Evolutionary conservation across 176 grass and related monocot species (phyloP).

Genomic region (Secale cereale): DNA sequence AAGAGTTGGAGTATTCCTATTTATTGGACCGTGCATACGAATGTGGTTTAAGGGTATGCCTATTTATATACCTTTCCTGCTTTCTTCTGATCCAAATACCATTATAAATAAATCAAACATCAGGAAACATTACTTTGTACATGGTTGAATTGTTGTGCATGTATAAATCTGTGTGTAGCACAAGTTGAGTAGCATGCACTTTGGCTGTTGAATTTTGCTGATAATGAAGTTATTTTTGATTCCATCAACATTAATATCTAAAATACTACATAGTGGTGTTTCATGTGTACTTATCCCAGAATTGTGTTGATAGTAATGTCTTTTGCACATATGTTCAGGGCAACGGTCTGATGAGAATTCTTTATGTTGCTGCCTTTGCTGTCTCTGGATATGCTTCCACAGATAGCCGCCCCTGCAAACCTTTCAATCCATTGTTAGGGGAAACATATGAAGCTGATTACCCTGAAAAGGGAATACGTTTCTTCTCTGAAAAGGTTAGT

Average conservation of each 20-base stretch:
- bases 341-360: constrained; percentile 78
- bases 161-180: neutral
- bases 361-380: constrained; percentile 89
- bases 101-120: neutral
- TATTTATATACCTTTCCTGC: constrained; percentile 13
- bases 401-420: constrained; percentile 73
- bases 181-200: neutral
- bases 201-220: neutral
- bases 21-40: constrained; percentile 76
- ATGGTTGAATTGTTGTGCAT: neutral
- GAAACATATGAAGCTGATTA: constrained; percentile 94
- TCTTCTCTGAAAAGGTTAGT: constrained; percentile 89
- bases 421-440: constrained; percentile 92
- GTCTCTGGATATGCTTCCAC: constrained; percentile 88
- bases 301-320: constrained; percentile 20
- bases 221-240: neutral
- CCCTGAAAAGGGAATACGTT: constrained; percentile 79
- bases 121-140: neutral
- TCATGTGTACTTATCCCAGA: constrained; percentile 11
- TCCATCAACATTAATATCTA: neutral
- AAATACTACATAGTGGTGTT: neutral
- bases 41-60: constrained; percentile 36
- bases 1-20: constrained; percentile 91
- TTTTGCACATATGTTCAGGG: constrained; percentile 47
- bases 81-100: constrained; percentile 1